These are phyloP conservation scores for Camelina laxa DNA, from an alignment of 345 rosid genomes.

Conservation along the genomic window DNA sequence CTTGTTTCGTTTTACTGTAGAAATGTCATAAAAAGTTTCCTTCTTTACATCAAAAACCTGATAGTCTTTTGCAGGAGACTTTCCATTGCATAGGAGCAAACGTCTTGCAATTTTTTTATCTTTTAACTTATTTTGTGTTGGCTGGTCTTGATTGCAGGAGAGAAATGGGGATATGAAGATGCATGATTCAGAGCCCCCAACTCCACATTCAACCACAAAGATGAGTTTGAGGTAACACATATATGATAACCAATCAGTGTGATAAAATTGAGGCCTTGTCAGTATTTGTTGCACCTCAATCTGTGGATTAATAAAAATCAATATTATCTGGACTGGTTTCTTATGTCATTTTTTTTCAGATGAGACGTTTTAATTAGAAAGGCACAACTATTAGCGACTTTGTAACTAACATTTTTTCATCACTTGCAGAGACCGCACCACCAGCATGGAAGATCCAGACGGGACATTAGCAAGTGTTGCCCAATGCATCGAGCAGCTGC, in stretches of 20 bases:
- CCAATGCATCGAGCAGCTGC: constrained; percentile 96
- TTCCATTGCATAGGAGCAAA: neutral
- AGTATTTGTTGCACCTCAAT: constrained; percentile 4
- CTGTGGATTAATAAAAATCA: constrained; percentile 19
- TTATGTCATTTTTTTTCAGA: neutral
- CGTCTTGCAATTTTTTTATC: constrained; percentile 7
- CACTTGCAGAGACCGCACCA: constrained; percentile 79
- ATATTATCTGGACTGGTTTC: constrained; percentile 13
- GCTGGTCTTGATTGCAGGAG: constrained; percentile 61
- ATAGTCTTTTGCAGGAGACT: neutral
- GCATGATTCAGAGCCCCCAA: constrained; percentile 96
- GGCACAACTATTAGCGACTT: constrained; percentile 1
- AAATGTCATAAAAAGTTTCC: neutral
- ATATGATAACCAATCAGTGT: constrained; percentile 8
- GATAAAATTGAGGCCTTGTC: constrained; percentile 3
- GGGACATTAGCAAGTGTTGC: constrained; percentile 99
- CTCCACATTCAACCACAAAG: constrained; percentile 85
- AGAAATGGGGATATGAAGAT: constrained; percentile 77
- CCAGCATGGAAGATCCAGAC: constrained; percentile 99
- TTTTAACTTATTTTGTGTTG: constrained; percentile 25
- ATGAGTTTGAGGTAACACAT: constrained; percentile 75
- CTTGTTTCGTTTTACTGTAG: neutral
- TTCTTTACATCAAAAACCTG: neutral
- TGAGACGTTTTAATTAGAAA: constrained; percentile 7
- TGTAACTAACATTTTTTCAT: constrained; percentile 38